Conservation (phyloP, 345 rosid species). For the Salix purpurea region DNA sequence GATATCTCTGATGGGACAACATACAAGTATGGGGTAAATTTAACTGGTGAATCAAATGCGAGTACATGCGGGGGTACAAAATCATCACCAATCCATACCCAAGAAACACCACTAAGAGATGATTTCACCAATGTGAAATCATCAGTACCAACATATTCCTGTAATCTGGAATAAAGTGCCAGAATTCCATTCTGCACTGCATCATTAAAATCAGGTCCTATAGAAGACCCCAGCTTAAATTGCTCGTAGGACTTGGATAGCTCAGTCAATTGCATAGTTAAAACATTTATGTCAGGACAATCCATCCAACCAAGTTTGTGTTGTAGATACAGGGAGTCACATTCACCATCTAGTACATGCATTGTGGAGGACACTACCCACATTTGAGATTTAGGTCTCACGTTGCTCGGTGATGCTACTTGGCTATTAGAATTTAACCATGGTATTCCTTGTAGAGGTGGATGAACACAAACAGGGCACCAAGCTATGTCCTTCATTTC, state of each 20-base stretch:
- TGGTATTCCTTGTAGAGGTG: slow-evolving; percentile 75
- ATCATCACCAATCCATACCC: slow-evolving; percentile 96
- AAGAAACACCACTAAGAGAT: slow-evolving; percentile 64
- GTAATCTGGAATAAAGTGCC: slow-evolving; percentile 56
- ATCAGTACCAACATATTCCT: slow-evolving; percentile 54
- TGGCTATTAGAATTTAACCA: slow-evolving; percentile 61
- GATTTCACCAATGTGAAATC: slow-evolving; percentile 56
- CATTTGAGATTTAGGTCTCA: slow-evolving; percentile 86
- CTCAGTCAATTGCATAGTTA: slow-evolving; percentile 64
- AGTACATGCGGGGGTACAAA: slow-evolving; percentile 73
- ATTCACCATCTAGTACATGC: slow-evolving; percentile 76
- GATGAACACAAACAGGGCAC: slow-evolving; percentile 73
- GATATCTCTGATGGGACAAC: slow-evolving; percentile 94
- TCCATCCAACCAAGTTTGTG: slow-evolving; percentile 85
- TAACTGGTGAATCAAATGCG: slow-evolving; percentile 96
- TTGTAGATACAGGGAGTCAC: slow-evolving; percentile 52
- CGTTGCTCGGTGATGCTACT: slow-evolving; percentile 64
- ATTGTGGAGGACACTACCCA: slow-evolving; percentile 67
- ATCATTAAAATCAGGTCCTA: slow-evolving; percentile 47
- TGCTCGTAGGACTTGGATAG: slow-evolving; percentile 62
- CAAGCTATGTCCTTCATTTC: slow-evolving; percentile 70
- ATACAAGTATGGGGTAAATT: slow-evolving; percentile 84
- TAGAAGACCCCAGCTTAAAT: slow-evolving; percentile 43
- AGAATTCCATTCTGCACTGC: slow-evolving; percentile 62
- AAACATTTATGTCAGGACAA: slow-evolving; percentile 41